Evolutionary conservation across 2,329 filamentous ascomycete genomes (phyloP).

Genomic region (Monosporascus sp.): DNA sequence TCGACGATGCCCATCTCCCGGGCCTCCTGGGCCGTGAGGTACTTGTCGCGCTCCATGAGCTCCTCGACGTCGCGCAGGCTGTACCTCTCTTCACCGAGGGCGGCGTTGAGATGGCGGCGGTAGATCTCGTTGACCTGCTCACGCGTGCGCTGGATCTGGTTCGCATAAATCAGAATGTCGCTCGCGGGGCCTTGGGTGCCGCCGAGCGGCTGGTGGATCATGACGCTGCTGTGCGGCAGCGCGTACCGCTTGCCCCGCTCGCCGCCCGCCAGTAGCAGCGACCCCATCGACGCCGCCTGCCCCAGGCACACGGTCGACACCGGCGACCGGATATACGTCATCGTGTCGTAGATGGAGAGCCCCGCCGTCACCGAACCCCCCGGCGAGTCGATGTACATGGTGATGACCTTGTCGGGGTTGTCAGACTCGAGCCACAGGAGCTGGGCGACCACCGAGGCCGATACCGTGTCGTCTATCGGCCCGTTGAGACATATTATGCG

Average conservation of each 20-base stretch:
- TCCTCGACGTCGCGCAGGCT: constrained; percentile 79
- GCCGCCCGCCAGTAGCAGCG: constrained; percentile 79
- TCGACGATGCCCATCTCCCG: constrained; percentile 88
- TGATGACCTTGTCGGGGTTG: constrained; percentile 88
- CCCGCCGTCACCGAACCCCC: constrained; percentile 87
- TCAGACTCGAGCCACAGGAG: constrained; percentile 97
- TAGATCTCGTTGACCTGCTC: constrained; percentile 89
- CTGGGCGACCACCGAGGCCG: constrained; percentile 91
- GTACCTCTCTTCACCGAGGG: constrained; percentile 69
- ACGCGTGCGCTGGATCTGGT: constrained; percentile 85
- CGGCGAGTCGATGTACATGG: constrained; percentile 96
- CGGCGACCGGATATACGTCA: constrained; percentile 91
- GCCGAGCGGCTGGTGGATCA: constrained; percentile 94
- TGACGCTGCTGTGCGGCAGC: constrained; percentile 88
- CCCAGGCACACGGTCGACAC: constrained; percentile 94
- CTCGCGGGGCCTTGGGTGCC: constrained; percentile 59
- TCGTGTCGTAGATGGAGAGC: constrained; percentile 94
- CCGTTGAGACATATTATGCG: constrained; percentile 93
- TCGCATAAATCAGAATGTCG: constrained; percentile 95
- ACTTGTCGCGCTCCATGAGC: constrained; percentile 96
- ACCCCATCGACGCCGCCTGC: constrained; percentile 92
- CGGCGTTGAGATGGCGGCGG: constrained; percentile 73
- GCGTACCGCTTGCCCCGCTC: constrained; percentile 79
- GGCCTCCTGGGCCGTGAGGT: constrained; percentile 84
- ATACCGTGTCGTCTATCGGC: constrained; percentile 81